A percentile compares a stretch with the other conserved stretches of the same genome.
Conservation (phyloP, 495 filamentous ascomycete species). For the Penicillium paradoxum region DNA sequence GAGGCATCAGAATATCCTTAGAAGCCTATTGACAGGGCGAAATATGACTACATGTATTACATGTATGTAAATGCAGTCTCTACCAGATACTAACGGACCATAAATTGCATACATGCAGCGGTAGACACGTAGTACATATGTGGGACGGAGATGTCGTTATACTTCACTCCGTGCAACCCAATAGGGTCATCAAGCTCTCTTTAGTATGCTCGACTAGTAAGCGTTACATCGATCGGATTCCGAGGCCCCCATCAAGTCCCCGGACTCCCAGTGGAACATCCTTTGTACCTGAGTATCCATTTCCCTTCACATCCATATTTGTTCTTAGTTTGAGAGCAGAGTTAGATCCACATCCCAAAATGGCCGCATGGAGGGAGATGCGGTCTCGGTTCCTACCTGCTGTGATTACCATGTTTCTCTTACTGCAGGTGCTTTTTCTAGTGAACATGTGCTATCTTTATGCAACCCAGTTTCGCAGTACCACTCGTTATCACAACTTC, state of each 20-base stretch:
- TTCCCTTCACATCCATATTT: background rate
- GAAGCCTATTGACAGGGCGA: too few relatives aligned
- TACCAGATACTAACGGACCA: too few relatives aligned
- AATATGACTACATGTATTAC: too few relatives aligned
- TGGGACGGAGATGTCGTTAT: background rate
- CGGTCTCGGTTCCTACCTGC: background rate
- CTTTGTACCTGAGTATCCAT: background rate
- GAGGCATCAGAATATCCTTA: too few relatives aligned
- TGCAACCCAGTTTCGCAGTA: constrained; percentile 1
- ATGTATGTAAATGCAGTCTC: too few relatives aligned
- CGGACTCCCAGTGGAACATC: background rate
- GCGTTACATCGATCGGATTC: background rate
- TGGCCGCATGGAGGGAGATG: background rate
- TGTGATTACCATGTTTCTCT: background rate
- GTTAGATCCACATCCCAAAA: background rate
- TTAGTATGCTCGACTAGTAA: background rate
- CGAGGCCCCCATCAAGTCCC: background rate
- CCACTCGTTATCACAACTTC: constrained; percentile 10
- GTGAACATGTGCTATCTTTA: constrained; percentile 7
- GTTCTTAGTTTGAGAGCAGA: background rate
- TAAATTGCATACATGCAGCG: too few relatives aligned
- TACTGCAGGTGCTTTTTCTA: background rate
- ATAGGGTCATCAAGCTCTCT: background rate
- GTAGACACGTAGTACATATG: too few relatives aligned
- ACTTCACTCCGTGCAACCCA: background rate